A percentile compares a stretch with the other conserved stretches of the same genome.
Conservation (phyloP, 164 flowering plant species). For the Nelumbo lutea region DNA sequence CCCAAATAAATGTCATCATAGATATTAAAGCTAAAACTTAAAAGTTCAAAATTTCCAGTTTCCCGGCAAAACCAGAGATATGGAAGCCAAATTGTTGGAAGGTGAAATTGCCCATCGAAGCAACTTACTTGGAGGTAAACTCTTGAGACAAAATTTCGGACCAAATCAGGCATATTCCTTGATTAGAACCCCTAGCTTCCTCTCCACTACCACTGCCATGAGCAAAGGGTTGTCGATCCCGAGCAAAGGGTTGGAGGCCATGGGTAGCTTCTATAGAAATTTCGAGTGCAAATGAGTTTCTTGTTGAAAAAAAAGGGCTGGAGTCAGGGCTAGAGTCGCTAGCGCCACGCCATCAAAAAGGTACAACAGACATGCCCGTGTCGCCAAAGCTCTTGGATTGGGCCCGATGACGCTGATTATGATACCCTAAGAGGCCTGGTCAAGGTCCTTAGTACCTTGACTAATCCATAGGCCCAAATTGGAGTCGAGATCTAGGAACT, state of each 20-base stretch:
- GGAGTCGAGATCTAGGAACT: constrained; percentile 44
- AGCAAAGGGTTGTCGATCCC: constrained; percentile 45
- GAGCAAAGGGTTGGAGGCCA: constrained; percentile 55
- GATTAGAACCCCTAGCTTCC: constrained; percentile 36
- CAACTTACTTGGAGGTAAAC: no score
- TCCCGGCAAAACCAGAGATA: no score
- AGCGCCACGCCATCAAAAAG: constrained; percentile 55
- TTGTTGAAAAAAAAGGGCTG: constrained; percentile 46
- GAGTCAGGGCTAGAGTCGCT: constrained; percentile 64
- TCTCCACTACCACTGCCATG: constrained; percentile 65
- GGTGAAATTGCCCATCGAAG: no score
- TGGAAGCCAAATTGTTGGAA: no score
- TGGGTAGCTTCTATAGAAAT: constrained; percentile 59
- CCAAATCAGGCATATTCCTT: constrained; percentile 32
- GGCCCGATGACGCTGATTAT: constrained; percentile 70
- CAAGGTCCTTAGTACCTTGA: constrained; percentile 25
- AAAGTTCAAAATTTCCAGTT: no score
- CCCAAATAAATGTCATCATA: no score
- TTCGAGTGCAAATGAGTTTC: constrained; percentile 77
- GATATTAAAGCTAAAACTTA: no score
- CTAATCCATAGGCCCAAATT: constrained; percentile 20
- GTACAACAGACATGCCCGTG: constrained; percentile 44
- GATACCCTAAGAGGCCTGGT: constrained; percentile 50
- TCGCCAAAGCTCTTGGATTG: constrained; percentile 62
- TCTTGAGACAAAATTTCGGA: constrained; percentile 3